Evolutionary conservation across 345 rosid species (phyloP).

Genomic region (Erucastrum elatum): DNA sequence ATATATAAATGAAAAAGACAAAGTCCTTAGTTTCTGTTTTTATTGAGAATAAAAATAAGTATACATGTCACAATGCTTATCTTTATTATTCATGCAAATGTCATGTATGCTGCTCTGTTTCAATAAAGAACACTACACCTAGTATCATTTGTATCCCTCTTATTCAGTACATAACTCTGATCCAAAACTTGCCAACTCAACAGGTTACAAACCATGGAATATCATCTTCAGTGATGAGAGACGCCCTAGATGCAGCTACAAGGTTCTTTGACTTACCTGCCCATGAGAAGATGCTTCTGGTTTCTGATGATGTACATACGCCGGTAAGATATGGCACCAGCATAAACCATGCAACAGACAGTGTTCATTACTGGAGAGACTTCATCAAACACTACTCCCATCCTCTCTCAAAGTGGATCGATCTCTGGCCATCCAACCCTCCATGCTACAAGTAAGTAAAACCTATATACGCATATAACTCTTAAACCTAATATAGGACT

Average conservation of each 20-base stretch:
- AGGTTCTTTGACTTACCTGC: constrained; percentile 57
- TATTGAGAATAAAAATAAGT: background rate
- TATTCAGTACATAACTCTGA: background rate
- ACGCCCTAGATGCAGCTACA: constrained; percentile 47
- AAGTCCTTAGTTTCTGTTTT: constrained; percentile 19
- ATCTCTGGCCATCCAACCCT: constrained; percentile 62
- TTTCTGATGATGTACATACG: constrained; percentile 44
- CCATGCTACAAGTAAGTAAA: constrained; percentile 49
- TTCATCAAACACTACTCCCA: constrained; percentile 62
- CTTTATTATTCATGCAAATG: background rate
- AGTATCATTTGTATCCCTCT: background rate
- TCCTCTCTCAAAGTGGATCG: constrained; percentile 59
- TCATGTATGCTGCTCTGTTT: background rate
- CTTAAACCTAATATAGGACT: background rate
- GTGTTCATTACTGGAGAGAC: constrained; percentile 64
- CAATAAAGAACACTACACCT: background rate
- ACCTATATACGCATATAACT: background rate
- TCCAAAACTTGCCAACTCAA: constrained; percentile 15
- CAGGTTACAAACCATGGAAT: constrained; percentile 59
- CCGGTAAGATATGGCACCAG: constrained; percentile 67
- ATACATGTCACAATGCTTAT: constrained; percentile 9
- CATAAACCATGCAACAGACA: constrained; percentile 49
- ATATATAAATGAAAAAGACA: background rate
- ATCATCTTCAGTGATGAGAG: constrained; percentile 39
- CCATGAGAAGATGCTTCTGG: constrained; percentile 51